Percentiles rank a stretch among this genome's conserved stretches.
Conservation (phyloP, 2,329 filamentous ascomycete species). For the Nothomitra cinnamomea region DNA sequence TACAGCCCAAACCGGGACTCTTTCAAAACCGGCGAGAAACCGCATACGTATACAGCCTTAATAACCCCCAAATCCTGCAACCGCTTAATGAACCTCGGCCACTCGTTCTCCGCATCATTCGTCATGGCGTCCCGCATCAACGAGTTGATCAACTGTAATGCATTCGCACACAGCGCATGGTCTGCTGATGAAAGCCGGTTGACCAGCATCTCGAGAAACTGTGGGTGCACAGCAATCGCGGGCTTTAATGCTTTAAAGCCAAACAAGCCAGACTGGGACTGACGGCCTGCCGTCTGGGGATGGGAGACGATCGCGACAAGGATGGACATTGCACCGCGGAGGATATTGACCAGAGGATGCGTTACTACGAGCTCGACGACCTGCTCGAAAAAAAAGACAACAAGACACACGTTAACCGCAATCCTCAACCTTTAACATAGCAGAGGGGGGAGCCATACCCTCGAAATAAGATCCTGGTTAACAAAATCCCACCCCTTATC, state of each 20-base stretch:
- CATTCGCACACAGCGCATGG: constrained; percentile 88
- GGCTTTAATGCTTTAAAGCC: constrained; percentile 88
- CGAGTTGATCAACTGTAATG: constrained; percentile 86
- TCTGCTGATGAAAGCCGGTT: constrained; percentile 84
- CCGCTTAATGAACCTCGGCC: constrained; percentile 88
- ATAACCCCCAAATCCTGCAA: constrained; percentile 88
- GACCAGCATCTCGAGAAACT: constrained; percentile 89
- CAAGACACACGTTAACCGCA: neutral
- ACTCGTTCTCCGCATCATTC: constrained; percentile 61
- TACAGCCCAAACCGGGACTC: too few species aligned
- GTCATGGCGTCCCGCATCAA: constrained; percentile 83
- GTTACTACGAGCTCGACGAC: constrained; percentile 87
- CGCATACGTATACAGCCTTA: constrained; percentile 52
- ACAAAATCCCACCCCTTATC: constrained; percentile 96
- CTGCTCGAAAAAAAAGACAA: constrained; percentile 18
- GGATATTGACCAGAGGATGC: constrained; percentile 91
- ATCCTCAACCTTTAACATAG: constrained; percentile 7
- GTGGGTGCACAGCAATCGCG: constrained; percentile 74
- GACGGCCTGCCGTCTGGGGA: constrained; percentile 40
- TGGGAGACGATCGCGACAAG: constrained; percentile 84
- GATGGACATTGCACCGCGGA: constrained; percentile 92
- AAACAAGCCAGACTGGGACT: constrained; percentile 44
- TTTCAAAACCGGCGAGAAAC: too few species aligned
- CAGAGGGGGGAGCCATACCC: constrained; percentile 28
- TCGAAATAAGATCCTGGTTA: constrained; percentile 51